These are phyloP conservation scores for Ogataea henricii DNA, from an alignment of 805 yeast genomes.

Conservation along the genomic window DNA sequence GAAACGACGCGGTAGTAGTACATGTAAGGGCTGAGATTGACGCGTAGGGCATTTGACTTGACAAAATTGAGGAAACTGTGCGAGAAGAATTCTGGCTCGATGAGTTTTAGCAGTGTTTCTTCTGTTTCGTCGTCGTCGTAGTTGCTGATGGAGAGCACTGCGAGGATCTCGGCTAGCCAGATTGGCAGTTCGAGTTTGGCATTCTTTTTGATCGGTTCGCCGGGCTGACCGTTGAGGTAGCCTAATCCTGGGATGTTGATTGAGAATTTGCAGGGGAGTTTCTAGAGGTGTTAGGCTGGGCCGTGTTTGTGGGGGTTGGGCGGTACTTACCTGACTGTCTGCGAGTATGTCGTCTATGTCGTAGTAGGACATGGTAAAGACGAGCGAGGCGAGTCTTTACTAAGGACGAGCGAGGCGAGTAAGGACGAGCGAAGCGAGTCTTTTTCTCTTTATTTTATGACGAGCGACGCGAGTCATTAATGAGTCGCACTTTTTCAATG, in stretches of 20 bases:
- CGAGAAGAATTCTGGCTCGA: slow-evolving; percentile 70
- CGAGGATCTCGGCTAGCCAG: slow-evolving; percentile 85
- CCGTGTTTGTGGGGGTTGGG: too few species aligned
- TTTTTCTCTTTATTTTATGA: too few species aligned
- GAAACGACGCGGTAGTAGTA: slow-evolving; percentile 66
- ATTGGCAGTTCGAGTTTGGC: slow-evolving; percentile 77
- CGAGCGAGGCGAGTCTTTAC: too few species aligned
- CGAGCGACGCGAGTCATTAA: too few species aligned
- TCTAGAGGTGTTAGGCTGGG: slow-evolving; percentile 36
- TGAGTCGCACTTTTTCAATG: not conserved
- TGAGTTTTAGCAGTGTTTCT: slow-evolving; percentile 62
- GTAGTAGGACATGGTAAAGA: slow-evolving; percentile 51
- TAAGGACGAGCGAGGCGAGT: too few species aligned
- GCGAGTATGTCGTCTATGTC: slow-evolving; percentile 77
- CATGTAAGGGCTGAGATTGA: slow-evolving; percentile 26
- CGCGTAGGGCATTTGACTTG: slow-evolving; percentile 52
- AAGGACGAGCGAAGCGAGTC: too few species aligned
- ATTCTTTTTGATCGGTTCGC: slow-evolving; percentile 55
- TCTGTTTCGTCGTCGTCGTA: slow-evolving; percentile 29
- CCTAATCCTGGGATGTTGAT: slow-evolving; percentile 86
- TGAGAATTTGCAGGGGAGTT: slow-evolving; percentile 78
- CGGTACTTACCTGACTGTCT: slow-evolving; percentile 56
- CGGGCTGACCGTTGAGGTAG: slow-evolving; percentile 77
- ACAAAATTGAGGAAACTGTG: slow-evolving; percentile 76
- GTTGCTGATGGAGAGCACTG: slow-evolving; percentile 43